Base-by-base conservation (phyloP, 352 stramenopile genomes). In the Phytophthora tentaculata region DNA sequence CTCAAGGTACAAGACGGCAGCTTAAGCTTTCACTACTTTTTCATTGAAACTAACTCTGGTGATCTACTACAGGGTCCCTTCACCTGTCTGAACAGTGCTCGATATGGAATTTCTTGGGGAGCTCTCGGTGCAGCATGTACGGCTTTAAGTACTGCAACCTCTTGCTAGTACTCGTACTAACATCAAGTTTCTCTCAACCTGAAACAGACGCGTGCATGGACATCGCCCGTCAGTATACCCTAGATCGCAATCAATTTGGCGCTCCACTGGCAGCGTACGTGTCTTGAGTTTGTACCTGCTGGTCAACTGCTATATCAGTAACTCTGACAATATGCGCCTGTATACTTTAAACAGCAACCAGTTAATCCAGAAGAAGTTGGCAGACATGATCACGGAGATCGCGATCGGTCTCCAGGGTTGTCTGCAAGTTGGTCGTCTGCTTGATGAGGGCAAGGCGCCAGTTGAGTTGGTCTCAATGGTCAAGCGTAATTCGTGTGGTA, bases 331-430 rank as follows among this genome's bases (percentile, higher is more conserved):
- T 74, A 61, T 49, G 0, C 19, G 56, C 14, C n/a, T 54, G 2
- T 52, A 13, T 39, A 37, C 26, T 56, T 52, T 53, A 8, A 19
- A 47, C 62, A 93, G 84, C 37, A 99, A 99, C 79, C 97, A 99
- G 76, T 73, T 99, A 20, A 97, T 99, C 62, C 97, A 99, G 81
- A 99, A 98, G 80, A 99, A 99, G 72, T 78, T 99, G 47, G 96
- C 96, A 2, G 95, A 99, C 63, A 99, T 99, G 96, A 84, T 76
- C 47, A 99, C 96, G 5, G 97, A 99, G 59, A 99, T 99, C 79
- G 70, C 94, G 17, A 74, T 99, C 17, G 96, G 94, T 43, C 82
- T 97, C 50, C 91, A 98, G 76, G 91, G 84, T 35, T 98, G 89
- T 32, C 56, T 80, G 22, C 62, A 74, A 17, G 58, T 77, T 29